Base-by-base conservation (phyloP, 2,329 filamentous ascomycete species). In the Aspergillus niger region DNA sequence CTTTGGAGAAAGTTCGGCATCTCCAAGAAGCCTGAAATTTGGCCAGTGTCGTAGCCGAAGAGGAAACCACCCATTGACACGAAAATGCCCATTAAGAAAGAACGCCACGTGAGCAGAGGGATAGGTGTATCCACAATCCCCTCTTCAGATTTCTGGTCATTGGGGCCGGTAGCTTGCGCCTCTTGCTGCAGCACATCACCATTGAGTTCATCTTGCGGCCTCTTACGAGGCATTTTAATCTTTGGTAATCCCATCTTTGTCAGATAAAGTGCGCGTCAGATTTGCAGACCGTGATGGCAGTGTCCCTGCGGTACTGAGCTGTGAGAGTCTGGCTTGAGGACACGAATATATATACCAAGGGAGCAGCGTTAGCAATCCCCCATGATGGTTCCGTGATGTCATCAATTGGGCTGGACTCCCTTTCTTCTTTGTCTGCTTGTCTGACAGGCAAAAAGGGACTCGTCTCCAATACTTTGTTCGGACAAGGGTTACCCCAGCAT, bases 1-100 rank as follows among this genome's bases (percentile, higher is more conserved):
- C 76, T 72, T 26, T 68, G 24, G 26, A 77, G 62, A 62, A 80
- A 80, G 61, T 80, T 64, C 0, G 69, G 13, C 77, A 79, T 80
- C 26, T 72, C 74, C 11, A 80, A 65, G 56, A 81, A 76, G 3
- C 78, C 78, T 0, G 76, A 56, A 17, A 62, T 62, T n/a, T 58
- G 57, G 10, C 59, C 59, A 20, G 55, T 62, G 51, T 62, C 59
- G 47, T 62, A 62, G 15, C 59, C 59, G 22, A 62, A 62, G 20
- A 62, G 59, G 13, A 62, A 62, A 1, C 60, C 56, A 41, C 60
- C 60, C 39, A 55, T 59, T 30, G 60, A 57, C 10, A 62, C 56
- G 38, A 62, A 62, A 11, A 48, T 26, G 8, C 56, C 60, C 28
- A 55, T 56, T n/a, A 72, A 60, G 48, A 78, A 67, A 5, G 77